Base-by-base conservation (phyloP, 768 basidiomycete genomes). In the Pleurotus citrinopileatus region DNA sequence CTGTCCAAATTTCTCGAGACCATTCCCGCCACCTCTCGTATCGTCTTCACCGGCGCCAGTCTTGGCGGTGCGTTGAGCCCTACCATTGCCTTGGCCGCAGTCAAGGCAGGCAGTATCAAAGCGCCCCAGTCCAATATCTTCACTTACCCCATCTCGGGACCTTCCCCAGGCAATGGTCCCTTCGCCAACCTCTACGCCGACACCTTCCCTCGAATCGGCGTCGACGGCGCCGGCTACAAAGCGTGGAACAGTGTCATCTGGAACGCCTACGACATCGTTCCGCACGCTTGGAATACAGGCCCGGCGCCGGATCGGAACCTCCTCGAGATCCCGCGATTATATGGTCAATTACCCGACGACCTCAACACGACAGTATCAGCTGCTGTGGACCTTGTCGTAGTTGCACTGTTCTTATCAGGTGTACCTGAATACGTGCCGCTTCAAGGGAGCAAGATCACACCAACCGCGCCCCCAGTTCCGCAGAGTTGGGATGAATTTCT, bases 11-110 rank as follows among this genome's bases (percentile, higher is more conserved):
- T 44, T 13, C 29, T 54, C 19, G 22, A n/a, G 5, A 45, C 42
- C 13, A 43, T 45, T 2, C 44, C 53, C 1, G 19, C 13, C 15
- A 22, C 42, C 2, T 54, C 53, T 15, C 42, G 53, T 3, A 28
- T 54, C 10, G 19, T 54, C 3, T 54, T 54, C 44, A 54, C 53
- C 15, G 53, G 25, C 5, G 32, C 19, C 27, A 54, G 53, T 7
- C 53, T 54, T n/a, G 53, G 53, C 13, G 42, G 42, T 2, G 17
- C 20, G 9, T 32, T 54, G 42, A 12, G 32, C 2, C 42, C 53
- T 0, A 29, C 17, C 20, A 10, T 54, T 17, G 53, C 42, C 4
- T 6, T 54, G 20, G 40, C 42, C 3, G 8, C 27, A 5, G 10
- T 54, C 7, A 54, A 29, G 17, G 42, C 26, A n/a, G 25, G 29